A percentile compares a stretch with the other conserved stretches of the same genome.
Conservation (phyloP, 352 stramenopile genomes). For the Chrysophaeum taylorii region DNA sequence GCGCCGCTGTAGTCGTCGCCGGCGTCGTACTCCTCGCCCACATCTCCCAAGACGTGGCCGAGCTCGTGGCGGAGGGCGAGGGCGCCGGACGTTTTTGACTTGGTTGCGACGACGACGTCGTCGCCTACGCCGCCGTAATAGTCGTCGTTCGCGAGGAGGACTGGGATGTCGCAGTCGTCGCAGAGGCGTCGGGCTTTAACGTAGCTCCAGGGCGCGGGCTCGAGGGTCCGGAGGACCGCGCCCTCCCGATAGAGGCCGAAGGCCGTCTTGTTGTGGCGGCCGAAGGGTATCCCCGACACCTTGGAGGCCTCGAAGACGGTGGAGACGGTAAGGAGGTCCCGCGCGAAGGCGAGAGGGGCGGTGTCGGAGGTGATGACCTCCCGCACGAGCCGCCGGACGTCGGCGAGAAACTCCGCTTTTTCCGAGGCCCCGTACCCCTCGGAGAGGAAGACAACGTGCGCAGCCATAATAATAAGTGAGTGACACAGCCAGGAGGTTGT, state of each 20-base stretch:
- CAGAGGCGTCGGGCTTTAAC: not conserved
- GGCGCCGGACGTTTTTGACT: constrained; percentile 28
- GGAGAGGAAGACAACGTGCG: constrained; percentile 37
- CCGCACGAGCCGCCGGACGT: constrained; percentile 35
- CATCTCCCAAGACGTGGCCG: constrained; percentile 38
- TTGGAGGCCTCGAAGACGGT: constrained; percentile 25
- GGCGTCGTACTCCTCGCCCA: constrained; percentile 43
- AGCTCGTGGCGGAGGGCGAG: constrained; percentile 38
- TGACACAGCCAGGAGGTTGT: too few relatives aligned
- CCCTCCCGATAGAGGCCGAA: constrained; percentile 30
- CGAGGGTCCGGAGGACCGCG: constrained; percentile 14
- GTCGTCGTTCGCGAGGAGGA: constrained; percentile 35
- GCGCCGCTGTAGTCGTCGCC: constrained; percentile 35
- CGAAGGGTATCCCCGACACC: constrained; percentile 28
- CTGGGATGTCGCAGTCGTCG: constrained; percentile 15
- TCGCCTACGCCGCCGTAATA: constrained; percentile 38
- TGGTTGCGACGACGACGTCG: constrained; percentile 40
- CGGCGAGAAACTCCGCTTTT: constrained; percentile 30
- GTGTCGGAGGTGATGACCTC: constrained; percentile 37
- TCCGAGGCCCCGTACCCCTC: constrained; percentile 38
- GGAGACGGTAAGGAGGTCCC: constrained; percentile 35
- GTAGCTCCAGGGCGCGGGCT: not conserved
- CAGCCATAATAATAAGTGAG: too few relatives aligned
- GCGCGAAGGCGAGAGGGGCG: constrained; percentile 28
- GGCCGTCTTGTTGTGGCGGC: constrained; percentile 24